Conservation (phyloP, 345 rosid genomes). For the Citrus hindsii region DNA sequence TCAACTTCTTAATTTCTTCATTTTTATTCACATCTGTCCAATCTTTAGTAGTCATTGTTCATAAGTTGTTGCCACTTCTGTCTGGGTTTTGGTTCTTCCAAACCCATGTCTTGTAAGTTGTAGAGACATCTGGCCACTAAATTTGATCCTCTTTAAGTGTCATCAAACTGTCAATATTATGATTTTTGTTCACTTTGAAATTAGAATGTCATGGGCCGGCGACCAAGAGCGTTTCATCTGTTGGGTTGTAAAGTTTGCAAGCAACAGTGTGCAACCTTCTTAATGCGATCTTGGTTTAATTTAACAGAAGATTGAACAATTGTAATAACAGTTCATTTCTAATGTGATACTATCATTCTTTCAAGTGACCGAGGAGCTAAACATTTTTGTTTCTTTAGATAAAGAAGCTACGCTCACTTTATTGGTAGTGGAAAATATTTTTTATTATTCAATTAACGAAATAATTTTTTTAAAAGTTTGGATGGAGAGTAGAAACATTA, state of each 20-base stretch:
- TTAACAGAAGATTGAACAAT: neutral
- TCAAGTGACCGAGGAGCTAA: neutral
- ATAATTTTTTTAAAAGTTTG: no score
- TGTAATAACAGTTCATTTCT: neutral
- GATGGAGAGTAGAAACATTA: no score
- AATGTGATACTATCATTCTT: neutral
- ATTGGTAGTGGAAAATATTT: neutral
- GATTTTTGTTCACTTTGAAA: neutral
- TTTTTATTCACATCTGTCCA: conserved; percentile 1
- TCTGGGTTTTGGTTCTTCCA: conserved; percentile 25
- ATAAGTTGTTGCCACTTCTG: conserved; percentile 11
- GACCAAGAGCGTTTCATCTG: neutral
- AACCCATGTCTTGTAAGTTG: conserved; percentile 10
- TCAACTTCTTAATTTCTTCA: conserved; percentile 8
- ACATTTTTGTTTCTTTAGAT: neutral
- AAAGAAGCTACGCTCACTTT: neutral
- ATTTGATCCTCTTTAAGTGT: neutral
- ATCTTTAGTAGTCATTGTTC: conserved; percentile 18
- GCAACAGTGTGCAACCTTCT: conserved; percentile 1
- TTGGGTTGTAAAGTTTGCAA: conserved; percentile 9
- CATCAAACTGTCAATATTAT: neutral
- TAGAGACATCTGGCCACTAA: conserved; percentile 9
- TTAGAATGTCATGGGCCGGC: neutral
- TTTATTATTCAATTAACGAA: no score
- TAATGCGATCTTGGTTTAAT: neutral